phyloP scores from a whole-genome alignment of 1,284 basidiomycete genomes.

The Cryptococcus sp. region DNA sequence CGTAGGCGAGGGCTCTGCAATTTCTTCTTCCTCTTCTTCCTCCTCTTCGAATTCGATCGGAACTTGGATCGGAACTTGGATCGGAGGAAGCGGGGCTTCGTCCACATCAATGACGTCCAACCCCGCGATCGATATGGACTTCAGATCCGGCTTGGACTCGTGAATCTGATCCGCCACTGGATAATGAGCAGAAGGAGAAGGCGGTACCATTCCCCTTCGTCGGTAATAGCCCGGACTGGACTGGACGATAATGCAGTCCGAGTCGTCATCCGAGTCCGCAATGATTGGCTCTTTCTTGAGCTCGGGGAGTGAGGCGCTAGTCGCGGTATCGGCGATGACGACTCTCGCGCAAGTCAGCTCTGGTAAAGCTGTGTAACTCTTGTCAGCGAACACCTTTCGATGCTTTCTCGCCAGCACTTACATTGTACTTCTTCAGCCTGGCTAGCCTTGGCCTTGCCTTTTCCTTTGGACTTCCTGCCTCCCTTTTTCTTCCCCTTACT shows the following conservation, averaged over 20 bases:
- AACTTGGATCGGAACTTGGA: not conserved
- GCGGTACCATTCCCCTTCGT: conserved; percentile 11
- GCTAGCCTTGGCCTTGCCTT: not conserved
- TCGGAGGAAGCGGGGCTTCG: not conserved
- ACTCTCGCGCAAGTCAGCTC: conserved; percentile 6
- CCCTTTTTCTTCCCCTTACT: conserved; percentile 1
- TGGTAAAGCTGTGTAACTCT: conserved; percentile 10
- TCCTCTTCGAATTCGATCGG: not conserved
- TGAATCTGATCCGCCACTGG: no score
- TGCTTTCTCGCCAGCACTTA: not conserved
- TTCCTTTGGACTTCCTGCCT: conserved; percentile 5
- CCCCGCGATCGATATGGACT: no score
- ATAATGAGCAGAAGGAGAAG: not conserved
- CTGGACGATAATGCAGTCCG: conserved; percentile 15
- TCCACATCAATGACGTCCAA: not conserved
- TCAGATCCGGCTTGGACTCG: no score
- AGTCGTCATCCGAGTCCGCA: conserved; percentile 11
- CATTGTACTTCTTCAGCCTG: not conserved
- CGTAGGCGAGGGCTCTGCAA: not conserved
- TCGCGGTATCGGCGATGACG: not conserved
- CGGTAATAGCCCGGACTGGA: conserved; percentile 5
- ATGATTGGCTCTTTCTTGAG: not conserved
- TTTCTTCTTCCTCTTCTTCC: conserved; percentile 1
- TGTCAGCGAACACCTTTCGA: no score
- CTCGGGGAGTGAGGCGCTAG: conserved; percentile 7